phyloP scores from a whole-genome alignment of 2,329 filamentous ascomycete species.

The Pezicula neosporulosa region DNA sequence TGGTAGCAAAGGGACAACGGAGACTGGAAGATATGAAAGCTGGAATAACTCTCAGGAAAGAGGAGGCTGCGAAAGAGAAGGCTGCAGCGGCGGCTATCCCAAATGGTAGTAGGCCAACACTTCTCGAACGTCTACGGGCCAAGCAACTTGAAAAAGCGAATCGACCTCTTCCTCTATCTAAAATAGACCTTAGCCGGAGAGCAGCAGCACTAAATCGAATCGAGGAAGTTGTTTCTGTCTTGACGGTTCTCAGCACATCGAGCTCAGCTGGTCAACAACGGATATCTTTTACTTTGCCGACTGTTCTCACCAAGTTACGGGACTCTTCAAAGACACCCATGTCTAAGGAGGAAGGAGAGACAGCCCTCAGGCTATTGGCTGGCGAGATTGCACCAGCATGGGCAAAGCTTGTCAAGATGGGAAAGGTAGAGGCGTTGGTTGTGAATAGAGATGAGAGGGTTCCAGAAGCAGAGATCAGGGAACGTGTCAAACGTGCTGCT shows the following conservation, averaged over 20 bases:
- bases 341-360: constrained; percentile 41
- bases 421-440: constrained; percentile 40
- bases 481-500: constrained; percentile 18
- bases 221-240: constrained; percentile 63
- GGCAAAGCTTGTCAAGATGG: constrained; percentile 43
- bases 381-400: constrained; percentile 44
- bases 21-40: constrained; percentile 67
- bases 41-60: constrained; percentile 51
- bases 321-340: constrained; percentile 56
- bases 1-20: constrained; percentile 64
- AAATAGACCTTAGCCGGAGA: constrained; percentile 55
- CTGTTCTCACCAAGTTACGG: constrained; percentile 60
- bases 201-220: constrained; percentile 65
- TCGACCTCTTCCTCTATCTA: constrained; percentile 41
- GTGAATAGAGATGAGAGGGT: constrained; percentile 32
- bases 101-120: constrained; percentile 51
- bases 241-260: constrained; percentile 60
- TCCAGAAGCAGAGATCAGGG: constrained; percentile 20
- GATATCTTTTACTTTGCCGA: constrained; percentile 63
- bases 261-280: constrained; percentile 50
- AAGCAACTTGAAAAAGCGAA: constrained; percentile 58
- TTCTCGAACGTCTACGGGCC: constrained; percentile 72
- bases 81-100: constrained; percentile 12
- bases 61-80: constrained; percentile 33
- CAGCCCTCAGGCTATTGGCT: constrained; percentile 43